Base-by-base conservation (phyloP, 805 yeast genomes). In the Candida lessepsii region DNA sequence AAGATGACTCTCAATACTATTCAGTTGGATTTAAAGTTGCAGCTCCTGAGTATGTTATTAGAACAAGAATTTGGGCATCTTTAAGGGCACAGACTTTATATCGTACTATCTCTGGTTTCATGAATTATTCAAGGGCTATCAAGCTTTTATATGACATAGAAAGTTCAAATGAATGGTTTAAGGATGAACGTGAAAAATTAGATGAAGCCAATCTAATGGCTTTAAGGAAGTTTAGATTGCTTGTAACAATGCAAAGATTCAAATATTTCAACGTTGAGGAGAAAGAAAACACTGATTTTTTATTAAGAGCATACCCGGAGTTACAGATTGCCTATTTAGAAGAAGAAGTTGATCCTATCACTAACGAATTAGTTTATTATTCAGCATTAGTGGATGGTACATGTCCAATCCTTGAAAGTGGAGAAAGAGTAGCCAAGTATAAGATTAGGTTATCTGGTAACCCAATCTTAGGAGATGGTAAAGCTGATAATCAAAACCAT, bases 41-140 rank as follows among this genome's bases (percentile, higher is more conserved):
- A 54, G 95, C 96, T 44, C 97, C 97, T 27, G 96, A 90, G 63
- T 93, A 87, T 70, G 87, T 96, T 41, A 71, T 93, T 58, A 83
- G 99, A 71, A 93, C 98, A 8, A 78, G 99, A 71, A 88, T 91
- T 53, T 91, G 99, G 99, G 99, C 99, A 29, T 91, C 98, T 19
- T 77, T 93, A 56, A 81, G 99, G 69, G 85, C 96, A 29, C 99
- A 91, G 73, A 93, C 99, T 25, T 72, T 91, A 56, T 91, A 91
- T 72, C 83, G 99, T 67, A 93, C 99, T 35, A 91, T 91, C 39
- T 86, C 96, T 41, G 99, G 99, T 58, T 93, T 91, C 73, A 91
- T 91, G 99, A 93, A 91, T 71, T 91, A 91, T 63, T 85, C 96
- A 21, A 83, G 96, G 65, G 98, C 99, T 21, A 88, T 91, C 58